Evolutionary conservation across 441 rosid genomes (phyloP), one percentile per base, ranked within the genome.

Genomic region (Gossypium aridum): DNA sequence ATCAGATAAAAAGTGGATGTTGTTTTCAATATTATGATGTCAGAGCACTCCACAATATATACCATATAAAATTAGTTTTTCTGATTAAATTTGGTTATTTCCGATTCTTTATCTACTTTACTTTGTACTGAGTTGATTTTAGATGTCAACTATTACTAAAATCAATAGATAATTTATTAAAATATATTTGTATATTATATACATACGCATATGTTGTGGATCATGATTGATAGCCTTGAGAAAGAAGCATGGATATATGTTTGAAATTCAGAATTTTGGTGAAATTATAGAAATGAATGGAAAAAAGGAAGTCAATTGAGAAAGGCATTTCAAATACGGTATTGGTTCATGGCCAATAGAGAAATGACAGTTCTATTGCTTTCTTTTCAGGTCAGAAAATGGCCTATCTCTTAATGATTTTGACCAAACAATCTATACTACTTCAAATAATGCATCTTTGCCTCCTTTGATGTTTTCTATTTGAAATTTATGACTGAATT

Each of bases 401-500:
- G 70, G 62, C 26, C 25, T 63, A 26, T 45, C 72, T 56, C 56
- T 34, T 39, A 13, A 20, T 57, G 71, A 70, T 39, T 55, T 23
- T 37, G 79, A 76, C 77, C 75, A 53, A 70, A 79, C 78, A 73
- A 37, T 61, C 28, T 1, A 4, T 10, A 77, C 71, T 66, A 78
- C 59, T 74, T 70, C 22, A 43, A 51, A 54, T 75, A 55, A 74
- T 70, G 28, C 62, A n/a, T 17, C 39, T 12, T 49, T 34, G 39
- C 23, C 64, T 76, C 37, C 34, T n/a, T 3, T n/a, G 63, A 31
- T 54, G 47, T 22, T 66, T 66, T 45, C 19, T 45, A 20, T 66
- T 14, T 49, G 57, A 57, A 22, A 47, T 13, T 13, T 23, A 57
- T 13, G 39, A 22, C 34, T 28, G 34, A 49, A 22, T 47, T 59